These are phyloP conservation scores for Fusarium sp. DNA, from an alignment of 2,329 filamentous ascomycete species.

Conservation along the genomic window DNA sequence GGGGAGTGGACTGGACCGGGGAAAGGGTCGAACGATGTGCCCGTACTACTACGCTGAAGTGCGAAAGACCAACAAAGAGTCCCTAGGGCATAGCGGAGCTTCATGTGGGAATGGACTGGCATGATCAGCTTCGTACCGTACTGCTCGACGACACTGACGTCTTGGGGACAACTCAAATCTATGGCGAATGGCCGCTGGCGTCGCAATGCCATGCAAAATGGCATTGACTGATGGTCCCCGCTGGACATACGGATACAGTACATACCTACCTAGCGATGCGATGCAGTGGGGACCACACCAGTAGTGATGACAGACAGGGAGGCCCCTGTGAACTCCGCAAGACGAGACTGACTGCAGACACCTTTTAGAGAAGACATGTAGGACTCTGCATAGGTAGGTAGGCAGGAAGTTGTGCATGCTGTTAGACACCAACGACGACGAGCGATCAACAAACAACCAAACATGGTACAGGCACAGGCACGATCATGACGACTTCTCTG, in stretches of 20 bases:
- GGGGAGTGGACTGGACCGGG: slow-evolving; percentile 38
- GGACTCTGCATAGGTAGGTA: slow-evolving; percentile 11
- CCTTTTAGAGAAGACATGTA: slow-evolving; percentile 12
- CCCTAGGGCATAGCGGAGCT: slow-evolving; percentile 41
- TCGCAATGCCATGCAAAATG: slow-evolving; percentile 46
- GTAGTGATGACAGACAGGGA: slow-evolving; percentile 46
- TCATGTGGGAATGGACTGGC: slow-evolving; percentile 43
- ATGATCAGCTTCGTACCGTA: slow-evolving; percentile 46
- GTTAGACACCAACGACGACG: background rate
- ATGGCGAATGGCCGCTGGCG: slow-evolving; percentile 45
- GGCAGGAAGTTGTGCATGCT: slow-evolving; percentile 19
- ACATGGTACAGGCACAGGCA: background rate
- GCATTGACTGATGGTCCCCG: slow-evolving; percentile 44
- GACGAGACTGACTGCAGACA: slow-evolving; percentile 27
- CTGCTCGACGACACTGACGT: slow-evolving; percentile 43
- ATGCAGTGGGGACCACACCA: slow-evolving; percentile 38
- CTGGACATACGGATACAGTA: slow-evolving; percentile 41
- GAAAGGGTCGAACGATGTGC: slow-evolving; percentile 46
- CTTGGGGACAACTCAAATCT: slow-evolving; percentile 43
- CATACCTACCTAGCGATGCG: slow-evolving; percentile 41
- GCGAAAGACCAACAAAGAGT: slow-evolving; percentile 45
- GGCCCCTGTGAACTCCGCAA: slow-evolving; percentile 42
- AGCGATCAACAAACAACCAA: background rate
- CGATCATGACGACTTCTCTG: background rate
- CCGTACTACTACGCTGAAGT: slow-evolving; percentile 43